These are phyloP conservation scores for Heliosperma pusillum DNA, from an alignment of 148 eudicot species.

Conservation along the genomic window DNA sequence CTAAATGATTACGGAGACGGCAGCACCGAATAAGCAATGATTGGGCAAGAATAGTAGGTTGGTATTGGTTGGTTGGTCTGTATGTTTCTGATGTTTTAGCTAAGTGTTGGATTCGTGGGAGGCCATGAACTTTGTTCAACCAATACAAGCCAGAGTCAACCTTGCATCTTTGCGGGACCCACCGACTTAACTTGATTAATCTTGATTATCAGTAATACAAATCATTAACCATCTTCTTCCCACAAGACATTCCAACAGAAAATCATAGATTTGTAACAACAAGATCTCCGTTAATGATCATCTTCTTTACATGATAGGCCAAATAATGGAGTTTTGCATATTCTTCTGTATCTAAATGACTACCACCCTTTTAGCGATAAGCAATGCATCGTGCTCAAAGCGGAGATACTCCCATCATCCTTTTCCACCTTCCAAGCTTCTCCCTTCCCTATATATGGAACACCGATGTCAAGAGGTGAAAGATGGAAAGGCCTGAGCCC, in stretches of 20 bases:
- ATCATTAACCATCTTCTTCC: neutral
- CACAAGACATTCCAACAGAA: neutral
- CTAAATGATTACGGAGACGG: neutral
- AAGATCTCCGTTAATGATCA: neutral
- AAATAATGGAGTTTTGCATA: no score
- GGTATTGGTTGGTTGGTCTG: no score
- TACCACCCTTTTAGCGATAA: neutral
- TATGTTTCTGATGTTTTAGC: neutral
- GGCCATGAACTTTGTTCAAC: neutral
- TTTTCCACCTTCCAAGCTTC: constrained; percentile 69
- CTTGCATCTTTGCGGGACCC: neutral
- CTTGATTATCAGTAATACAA: neutral
- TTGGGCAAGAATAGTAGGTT: neutral
- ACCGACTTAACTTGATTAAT: neutral
- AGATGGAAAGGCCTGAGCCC: no score
- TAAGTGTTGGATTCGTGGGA: neutral
- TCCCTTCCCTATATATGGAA: constrained; percentile 47
- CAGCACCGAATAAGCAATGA: neutral
- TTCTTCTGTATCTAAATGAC: neutral
- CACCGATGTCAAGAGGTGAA: neutral
- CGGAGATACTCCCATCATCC: constrained; percentile 23
- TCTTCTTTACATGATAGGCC: no score
- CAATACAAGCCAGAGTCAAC: neutral
- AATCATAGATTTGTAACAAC: neutral
- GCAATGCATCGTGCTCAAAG: constrained; percentile 23